A percentile compares a stretch with the other conserved stretches of the same genome.
Conservation (phyloP, 1,284 basidiomycete species). For the Gomphus bonarii region DNA sequence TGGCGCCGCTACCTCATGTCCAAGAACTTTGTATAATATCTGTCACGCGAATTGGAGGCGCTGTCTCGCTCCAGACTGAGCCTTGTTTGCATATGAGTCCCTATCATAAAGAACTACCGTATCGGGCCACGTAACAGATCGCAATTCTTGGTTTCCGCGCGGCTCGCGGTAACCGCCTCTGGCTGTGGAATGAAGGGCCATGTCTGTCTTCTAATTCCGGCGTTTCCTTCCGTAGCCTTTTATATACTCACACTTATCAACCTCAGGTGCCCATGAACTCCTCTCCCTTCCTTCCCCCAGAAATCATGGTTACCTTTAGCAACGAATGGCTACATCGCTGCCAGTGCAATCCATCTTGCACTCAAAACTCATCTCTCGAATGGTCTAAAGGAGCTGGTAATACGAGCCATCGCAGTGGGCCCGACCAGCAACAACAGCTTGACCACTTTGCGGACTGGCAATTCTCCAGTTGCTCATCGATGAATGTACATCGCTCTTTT, state of each 20-base stretch:
- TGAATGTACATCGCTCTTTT: not conserved
- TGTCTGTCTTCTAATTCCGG: not conserved
- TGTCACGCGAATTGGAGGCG: slow-evolving; percentile 6
- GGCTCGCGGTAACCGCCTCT: slow-evolving; percentile 1
- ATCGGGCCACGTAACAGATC: slow-evolving; percentile 8
- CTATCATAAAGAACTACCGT: slow-evolving; percentile 3
- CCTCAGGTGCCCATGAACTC: not conserved
- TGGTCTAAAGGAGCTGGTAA: not conserved
- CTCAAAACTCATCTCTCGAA: not conserved
- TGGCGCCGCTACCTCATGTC: not conserved
- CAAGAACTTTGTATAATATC: not conserved
- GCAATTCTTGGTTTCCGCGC: slow-evolving; percentile 2
- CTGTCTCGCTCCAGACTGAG: slow-evolving; percentile 2
- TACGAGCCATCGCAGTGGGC: not conserved
- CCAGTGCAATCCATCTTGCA: not conserved
- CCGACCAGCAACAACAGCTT: not conserved
- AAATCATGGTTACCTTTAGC: not conserved
- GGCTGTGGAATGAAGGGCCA: not conserved
- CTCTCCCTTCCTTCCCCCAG: not conserved
- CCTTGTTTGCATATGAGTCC: slow-evolving; percentile 1
- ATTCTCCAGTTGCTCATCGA: not conserved
- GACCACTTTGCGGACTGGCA: not conserved
- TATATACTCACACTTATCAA: not conserved
- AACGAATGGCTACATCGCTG: not conserved
- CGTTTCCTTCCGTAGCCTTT: not conserved